Evolutionary conservation across 2,329 filamentous ascomycete genomes (phyloP), one percentile per base, ranked within the genome.

Genomic region (Macroventuria anomochaeta): DNA sequence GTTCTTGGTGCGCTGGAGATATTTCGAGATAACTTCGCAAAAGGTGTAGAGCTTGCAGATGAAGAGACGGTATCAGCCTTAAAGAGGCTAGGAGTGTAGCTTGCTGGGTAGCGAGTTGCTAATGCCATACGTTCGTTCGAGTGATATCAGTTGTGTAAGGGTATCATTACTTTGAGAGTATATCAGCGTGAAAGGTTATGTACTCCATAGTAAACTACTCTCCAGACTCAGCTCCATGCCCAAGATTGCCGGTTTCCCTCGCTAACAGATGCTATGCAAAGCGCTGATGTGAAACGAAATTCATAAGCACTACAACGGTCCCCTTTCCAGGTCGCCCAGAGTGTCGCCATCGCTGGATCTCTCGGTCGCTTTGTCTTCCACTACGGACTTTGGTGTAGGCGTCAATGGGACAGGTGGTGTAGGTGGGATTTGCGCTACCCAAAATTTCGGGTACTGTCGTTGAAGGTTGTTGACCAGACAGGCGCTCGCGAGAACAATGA

Each of bases 391-490:
- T 2, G 40, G 32, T 11, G 40, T 28, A 13, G 63, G 59, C 6
- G 57, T 49, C 2, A 62, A 41, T 7, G 62, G 38, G 1, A 59
- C 41, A 25, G 65, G 44, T 10, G 62, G 43, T 6, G 61, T 34
- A n/a, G 64, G 61, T 5, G 68, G 65, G 42, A 68, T 66, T 5
- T 75, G 69, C 11, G 75, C 75, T 65, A 78, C 77, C 79, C 78
- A 80, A 47, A 75, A 80, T 6, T 76, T 69, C 0, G 78, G 79
- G 58, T 78, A 81, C 46, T 75, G 74, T 28, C 78, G 64, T 37
- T 77, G 65, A 12, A 79, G 64, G 36, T 81, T 80, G 61, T 80
- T 80, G 55, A 78, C 63, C 17, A 79, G 47, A 8, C 76, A 62
- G 0, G 77, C 78, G 12, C 74, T 75, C 1, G 62, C 59, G 2